A percentile compares a stretch with the other conserved stretches of the same genome.
These are phyloP conservation scores for Plectosphaerella cucumerina DNA, from an alignment of 2,329 filamentous ascomycete species.

Conservation along the genomic window DNA sequence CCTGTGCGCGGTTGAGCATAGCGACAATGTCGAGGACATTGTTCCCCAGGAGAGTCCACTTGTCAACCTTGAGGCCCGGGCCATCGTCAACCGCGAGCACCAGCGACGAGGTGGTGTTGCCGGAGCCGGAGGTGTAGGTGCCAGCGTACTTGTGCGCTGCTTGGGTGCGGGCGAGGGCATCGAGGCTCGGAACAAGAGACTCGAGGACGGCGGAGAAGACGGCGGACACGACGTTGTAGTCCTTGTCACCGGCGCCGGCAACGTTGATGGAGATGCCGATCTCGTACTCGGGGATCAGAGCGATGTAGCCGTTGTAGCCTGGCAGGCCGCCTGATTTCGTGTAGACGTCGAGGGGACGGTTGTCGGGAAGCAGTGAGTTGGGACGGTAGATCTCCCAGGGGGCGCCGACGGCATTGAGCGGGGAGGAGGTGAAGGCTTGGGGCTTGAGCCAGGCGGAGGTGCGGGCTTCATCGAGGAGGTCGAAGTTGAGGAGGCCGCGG, in stretches of 20 bases:
- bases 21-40: not conserved
- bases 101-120: conserved; percentile 28
- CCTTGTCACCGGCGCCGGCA: conserved; percentile 16
- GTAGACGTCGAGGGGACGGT: conserved; percentile 25
- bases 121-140: conserved; percentile 29
- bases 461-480: conserved; percentile 29
- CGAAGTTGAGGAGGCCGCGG: conserved; percentile 34
- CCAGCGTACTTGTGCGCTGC: conserved; percentile 27
- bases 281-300: conserved; percentile 30
- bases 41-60: conserved; percentile 31
- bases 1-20: not conserved
- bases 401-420: conserved; percentile 29
- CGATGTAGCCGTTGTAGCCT: conserved; percentile 25
- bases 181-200: conserved; percentile 34
- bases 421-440: conserved; percentile 30
- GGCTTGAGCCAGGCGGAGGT: conserved; percentile 45
- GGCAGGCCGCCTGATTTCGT: conserved; percentile 27
- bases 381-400: conserved; percentile 29
- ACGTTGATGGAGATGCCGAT: conserved; percentile 32
- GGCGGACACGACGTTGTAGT: conserved; percentile 16
- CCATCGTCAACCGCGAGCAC: conserved; percentile 31
- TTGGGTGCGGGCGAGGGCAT: conserved; percentile 36
- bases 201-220: conserved; percentile 9
- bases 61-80: conserved; percentile 32
- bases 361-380: conserved; percentile 21